Evolutionary conservation across 148 eudicot genomes (phyloP).

Genomic region (Agrostemma githago): DNA sequence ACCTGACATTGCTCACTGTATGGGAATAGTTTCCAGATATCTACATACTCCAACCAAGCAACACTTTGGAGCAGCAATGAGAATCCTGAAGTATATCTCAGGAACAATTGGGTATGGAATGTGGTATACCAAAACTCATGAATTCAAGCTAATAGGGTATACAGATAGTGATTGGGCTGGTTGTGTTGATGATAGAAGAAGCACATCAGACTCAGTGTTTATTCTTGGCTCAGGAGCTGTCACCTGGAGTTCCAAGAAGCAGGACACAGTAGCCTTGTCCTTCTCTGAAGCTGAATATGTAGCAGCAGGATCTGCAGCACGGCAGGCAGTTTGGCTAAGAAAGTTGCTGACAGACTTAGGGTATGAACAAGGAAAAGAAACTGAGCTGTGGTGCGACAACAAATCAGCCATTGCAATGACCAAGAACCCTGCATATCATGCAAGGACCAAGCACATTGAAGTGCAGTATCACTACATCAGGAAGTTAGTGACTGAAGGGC

Average conservation of each 20-base stretch:
- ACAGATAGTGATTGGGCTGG: background rate
- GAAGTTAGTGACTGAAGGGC: background rate
- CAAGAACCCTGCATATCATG: slow-evolving; percentile 9
- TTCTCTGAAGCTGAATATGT: background rate
- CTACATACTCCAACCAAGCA: too few species aligned
- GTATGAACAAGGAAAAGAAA: background rate
- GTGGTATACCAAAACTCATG: background rate
- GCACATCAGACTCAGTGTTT: background rate
- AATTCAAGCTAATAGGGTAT: background rate
- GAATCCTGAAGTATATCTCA: background rate
- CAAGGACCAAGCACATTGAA: slow-evolving; percentile 13
- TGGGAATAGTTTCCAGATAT: background rate
- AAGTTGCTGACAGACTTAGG: background rate
- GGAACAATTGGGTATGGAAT: background rate
- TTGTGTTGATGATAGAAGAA: background rate
- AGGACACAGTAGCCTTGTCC: background rate
- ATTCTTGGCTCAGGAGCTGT: background rate
- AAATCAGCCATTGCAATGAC: background rate
- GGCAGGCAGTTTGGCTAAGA: slow-evolving; percentile 9
- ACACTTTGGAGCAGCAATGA: background rate
- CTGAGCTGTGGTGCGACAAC: slow-evolving; percentile 3
- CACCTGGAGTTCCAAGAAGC: background rate
- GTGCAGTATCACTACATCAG: slow-evolving; percentile 5
- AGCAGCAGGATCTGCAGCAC: background rate
- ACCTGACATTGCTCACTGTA: too few species aligned